Percentiles rank a stretch among this genome's conserved stretches.
Conservation (phyloP, 768 basidiomycete genomes). For the Strobilomyces echinocephalus region DNA sequence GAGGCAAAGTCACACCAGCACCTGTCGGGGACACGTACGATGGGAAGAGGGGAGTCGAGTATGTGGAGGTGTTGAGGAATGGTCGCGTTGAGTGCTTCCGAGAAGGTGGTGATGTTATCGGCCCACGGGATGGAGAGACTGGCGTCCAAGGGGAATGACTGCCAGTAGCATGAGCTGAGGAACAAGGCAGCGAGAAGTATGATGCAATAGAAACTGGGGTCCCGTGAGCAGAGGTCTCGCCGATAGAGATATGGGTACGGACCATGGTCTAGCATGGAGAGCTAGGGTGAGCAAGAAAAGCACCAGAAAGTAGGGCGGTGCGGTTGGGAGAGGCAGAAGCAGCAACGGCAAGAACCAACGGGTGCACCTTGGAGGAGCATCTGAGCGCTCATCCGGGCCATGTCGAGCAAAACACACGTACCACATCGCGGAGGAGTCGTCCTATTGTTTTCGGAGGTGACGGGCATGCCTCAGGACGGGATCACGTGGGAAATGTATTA, state of each 20-base stretch:
- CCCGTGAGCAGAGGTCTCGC: conserved; percentile 4
- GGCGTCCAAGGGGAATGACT: conserved; percentile 65
- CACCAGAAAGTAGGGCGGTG: conserved; percentile 73
- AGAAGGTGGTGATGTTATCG: conserved; percentile 67
- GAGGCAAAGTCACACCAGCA: conserved; percentile 82
- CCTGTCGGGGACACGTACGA: conserved; percentile 66
- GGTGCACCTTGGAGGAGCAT: conserved; percentile 57
- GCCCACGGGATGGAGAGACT: conserved; percentile 63
- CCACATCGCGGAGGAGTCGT: conserved; percentile 43
- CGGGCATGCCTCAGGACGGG: neutral
- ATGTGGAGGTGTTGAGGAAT: conserved; percentile 37
- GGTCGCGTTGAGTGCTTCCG: conserved; percentile 54
- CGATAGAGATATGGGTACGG: conserved; percentile 23
- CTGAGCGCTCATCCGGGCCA: neutral
- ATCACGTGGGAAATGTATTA: conserved; percentile 22
- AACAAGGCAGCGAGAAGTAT: conserved; percentile 78
- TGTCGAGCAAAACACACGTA: conserved; percentile 30
- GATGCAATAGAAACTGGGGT: conserved; percentile 77
- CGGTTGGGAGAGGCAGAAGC: conserved; percentile 72
- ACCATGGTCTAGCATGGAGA: conserved; percentile 84
- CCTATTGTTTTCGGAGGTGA: neutral
- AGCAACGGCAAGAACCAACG: conserved; percentile 81
- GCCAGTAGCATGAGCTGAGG: conserved; percentile 87
- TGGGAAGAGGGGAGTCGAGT: conserved; percentile 41
- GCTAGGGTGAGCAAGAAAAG: conserved; percentile 74